Conservation (phyloP, 768 basidiomycete genomes). For the Tulasnella sp. region DNA sequence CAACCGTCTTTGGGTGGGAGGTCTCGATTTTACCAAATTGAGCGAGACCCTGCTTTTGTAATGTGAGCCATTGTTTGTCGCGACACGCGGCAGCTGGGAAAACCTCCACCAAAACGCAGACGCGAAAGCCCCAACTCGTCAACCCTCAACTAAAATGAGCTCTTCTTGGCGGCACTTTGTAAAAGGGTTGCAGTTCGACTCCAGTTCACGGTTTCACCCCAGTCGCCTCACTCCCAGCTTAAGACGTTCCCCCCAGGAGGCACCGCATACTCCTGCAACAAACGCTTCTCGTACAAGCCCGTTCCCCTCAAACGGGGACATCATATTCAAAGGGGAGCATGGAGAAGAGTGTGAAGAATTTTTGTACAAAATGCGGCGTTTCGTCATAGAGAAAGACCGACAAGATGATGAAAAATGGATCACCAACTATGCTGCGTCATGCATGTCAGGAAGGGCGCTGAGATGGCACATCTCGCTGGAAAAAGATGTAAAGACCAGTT, state of each 20-base stretch:
- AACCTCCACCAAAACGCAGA: not conserved
- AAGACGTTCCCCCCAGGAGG: not conserved
- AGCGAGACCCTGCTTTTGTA: not conserved
- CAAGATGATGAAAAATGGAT: not conserved
- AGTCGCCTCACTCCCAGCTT: not conserved
- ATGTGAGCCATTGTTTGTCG: not conserved
- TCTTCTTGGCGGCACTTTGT: not conserved
- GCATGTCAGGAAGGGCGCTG: not conserved
- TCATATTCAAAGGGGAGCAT: not conserved
- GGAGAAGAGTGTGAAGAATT: constrained; percentile 1
- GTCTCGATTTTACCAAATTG: not conserved
- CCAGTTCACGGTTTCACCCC: not conserved
- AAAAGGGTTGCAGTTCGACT: not conserved
- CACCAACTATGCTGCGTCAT: not conserved
- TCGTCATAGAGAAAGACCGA: not conserved
- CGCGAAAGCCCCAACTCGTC: not conserved
- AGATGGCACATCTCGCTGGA: not conserved
- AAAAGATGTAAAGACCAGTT: not conserved
- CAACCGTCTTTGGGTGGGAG: too few relatives aligned
- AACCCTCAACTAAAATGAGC: not conserved
- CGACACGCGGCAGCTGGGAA: not conserved
- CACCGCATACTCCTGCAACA: not conserved
- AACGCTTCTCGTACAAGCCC: not conserved
- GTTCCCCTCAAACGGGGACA: not conserved
- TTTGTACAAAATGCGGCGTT: not conserved